phyloP scores from a whole-genome alignment of 306 rosid species.

The Calophaca sinica region DNA sequence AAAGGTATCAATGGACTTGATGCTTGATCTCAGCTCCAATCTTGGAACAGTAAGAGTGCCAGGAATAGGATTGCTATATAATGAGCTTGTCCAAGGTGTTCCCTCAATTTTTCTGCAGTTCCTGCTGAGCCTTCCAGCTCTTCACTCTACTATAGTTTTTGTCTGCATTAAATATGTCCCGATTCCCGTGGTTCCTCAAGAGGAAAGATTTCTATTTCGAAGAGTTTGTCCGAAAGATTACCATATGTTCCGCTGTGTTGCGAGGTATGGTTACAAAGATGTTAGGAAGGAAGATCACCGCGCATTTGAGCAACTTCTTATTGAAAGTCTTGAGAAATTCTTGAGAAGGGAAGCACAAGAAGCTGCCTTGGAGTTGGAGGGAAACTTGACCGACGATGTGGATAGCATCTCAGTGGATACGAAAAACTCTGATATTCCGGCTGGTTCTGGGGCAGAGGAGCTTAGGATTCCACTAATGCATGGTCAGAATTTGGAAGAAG shows the following conservation, averaged over 20 bases:
- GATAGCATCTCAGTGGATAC: conserved; percentile 59
- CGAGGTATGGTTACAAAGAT: conserved; percentile 93
- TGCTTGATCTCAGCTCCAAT: conserved; percentile 87
- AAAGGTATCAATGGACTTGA: conserved; percentile 79
- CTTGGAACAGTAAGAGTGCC: conserved; percentile 95
- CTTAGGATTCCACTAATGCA: conserved; percentile 74
- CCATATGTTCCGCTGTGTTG: conserved; percentile 93
- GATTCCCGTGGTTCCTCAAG: conserved; percentile 91
- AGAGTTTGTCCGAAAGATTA: conserved; percentile 95
- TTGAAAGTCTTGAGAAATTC: conserved; percentile 89
- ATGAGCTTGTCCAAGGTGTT: conserved; percentile 96
- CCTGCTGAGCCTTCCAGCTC: conserved; percentile 88
- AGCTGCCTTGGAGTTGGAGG: conserved; percentile 74
- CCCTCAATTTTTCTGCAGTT: conserved; percentile 92
- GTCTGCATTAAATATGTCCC: conserved; percentile 98
- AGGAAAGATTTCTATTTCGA: conserved; percentile 89
- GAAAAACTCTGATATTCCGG: conserved; percentile 51
- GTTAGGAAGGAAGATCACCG: conserved; percentile 92
- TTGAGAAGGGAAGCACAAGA: conserved; percentile 90
- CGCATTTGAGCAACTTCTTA: conserved; percentile 88
- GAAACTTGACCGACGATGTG: conserved; percentile 50
- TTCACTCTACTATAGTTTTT: conserved; percentile 82
- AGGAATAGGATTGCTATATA: conserved; percentile 91
- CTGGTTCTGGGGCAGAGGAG: conserved; percentile 56
- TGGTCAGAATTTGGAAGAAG: conserved; percentile 53